Evolutionary conservation across 768 basidiomycete species (phyloP), one percentile per base, ranked within the genome.

Genomic region (Naematelia aurantialba): DNA sequence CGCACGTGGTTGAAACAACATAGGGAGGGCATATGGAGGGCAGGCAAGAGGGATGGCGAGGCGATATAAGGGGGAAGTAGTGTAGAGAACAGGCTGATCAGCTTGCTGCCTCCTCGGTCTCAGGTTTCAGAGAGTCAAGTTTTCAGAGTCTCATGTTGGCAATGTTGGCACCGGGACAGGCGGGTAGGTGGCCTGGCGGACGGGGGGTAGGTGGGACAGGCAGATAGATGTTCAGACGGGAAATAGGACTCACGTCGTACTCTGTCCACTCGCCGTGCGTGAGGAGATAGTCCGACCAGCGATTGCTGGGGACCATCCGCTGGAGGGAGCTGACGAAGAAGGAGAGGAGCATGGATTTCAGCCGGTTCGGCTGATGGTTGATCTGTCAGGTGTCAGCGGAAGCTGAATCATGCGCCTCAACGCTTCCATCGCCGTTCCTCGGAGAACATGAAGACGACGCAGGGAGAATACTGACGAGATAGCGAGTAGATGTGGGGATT

Each of bases 331-430:
- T 83, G n/a, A 87, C 77, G 79, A 92, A 94, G 55, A 97, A 79
- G 52, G 86, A 85, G 52, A 97, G 88, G 29, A 98, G 84, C 73
- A 92, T 83, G 0, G 89, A 88, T 79, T 96, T 96, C 63, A 98
- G 83, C 4, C 88, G 79, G 78, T 98, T 98, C 76, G 91, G 89
- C 79, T 98, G 94, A 25, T 94, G 81, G 77, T 98, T 98, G 74
- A 97, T 85, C 81, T 81, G 68, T n/a, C n/a, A n/a, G n/a, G n/a
- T n/a, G n/a, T 39, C 34, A 39, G 17, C 17, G 34, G 17, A 8
- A 39, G 34, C 8, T 39, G 8, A 17, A 39, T 39, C 34, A 39
- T n/a, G n/a, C n/a, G n/a, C n/a, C n/a, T n/a, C n/a, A n/a, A n/a
- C n/a, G n/a, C n/a, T n/a, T n/a, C n/a, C n/a, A n/a, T n/a, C 17